A percentile compares a stretch with the other conserved stretches of the same genome.
These are phyloP conservation scores for Aspergillus conjunctus DNA, from an alignment of 495 filamentous ascomycete genomes.

Conservation along the genomic window DNA sequence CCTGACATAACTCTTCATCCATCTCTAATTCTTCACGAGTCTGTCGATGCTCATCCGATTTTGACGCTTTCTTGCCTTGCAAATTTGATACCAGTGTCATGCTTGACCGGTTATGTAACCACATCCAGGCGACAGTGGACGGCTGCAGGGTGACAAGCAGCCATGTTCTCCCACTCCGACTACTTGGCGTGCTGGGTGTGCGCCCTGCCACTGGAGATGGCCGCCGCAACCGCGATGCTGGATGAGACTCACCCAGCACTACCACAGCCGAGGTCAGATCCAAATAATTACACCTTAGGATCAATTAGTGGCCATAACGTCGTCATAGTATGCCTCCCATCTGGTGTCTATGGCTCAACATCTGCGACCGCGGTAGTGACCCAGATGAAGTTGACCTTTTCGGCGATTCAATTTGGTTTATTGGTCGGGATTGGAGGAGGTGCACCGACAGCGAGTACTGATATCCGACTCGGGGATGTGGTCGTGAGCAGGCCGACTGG, in stretches of 20 bases:
- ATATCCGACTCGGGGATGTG: conserved; percentile 41
- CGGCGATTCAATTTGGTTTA: conserved; percentile 28
- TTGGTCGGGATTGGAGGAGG: conserved; percentile 44
- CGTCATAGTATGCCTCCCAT: conserved; percentile 37
- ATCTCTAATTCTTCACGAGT: too few relatives aligned
- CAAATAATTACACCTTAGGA: conserved; percentile 40
- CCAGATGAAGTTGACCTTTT: conserved; percentile 31
- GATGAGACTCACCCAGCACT: conserved; percentile 32
- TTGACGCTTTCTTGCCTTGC: too few relatives aligned
- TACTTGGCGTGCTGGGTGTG: conserved; percentile 42
- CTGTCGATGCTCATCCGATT: too few relatives aligned
- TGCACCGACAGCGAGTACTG: conserved; percentile 25
- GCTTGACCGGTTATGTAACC: too few relatives aligned
- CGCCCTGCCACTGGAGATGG: conserved; percentile 35
- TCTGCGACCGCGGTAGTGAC: conserved; percentile 29
- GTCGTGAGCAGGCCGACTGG: conserved; percentile 34
- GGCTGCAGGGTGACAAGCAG: too few relatives aligned
- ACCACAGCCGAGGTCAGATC: conserved; percentile 16
- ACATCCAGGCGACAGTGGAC: too few relatives aligned
- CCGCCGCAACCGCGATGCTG: conserved; percentile 33
- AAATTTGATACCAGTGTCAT: too few relatives aligned
- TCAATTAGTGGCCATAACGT: conserved; percentile 35
- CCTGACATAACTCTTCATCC: too few relatives aligned
- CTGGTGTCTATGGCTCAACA: conserved; percentile 30
- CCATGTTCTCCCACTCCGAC: conserved; percentile 10